Conservation (phyloP, 345 rosid species). For the Boechera retrofracta region DNA sequence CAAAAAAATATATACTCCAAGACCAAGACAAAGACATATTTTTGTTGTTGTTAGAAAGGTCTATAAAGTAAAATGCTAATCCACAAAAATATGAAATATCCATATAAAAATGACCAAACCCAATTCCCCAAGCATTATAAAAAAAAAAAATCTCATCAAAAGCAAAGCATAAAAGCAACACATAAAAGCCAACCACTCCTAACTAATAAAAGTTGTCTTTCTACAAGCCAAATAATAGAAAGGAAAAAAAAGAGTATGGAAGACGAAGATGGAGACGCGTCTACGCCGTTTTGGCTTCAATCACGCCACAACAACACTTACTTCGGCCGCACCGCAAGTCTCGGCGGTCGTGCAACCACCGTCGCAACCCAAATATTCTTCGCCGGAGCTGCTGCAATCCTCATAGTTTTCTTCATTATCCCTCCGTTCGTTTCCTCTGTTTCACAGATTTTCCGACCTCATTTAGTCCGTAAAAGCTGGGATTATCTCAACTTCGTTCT, state of each 20-base stretch:
- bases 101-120: constrained; percentile 11
- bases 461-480: constrained; percentile 73
- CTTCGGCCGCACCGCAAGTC: constrained; percentile 43
- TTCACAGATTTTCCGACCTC: constrained; percentile 65
- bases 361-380: constrained; percentile 48
- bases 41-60: constrained; percentile 18
- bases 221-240: not conserved
- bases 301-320: constrained; percentile 45
- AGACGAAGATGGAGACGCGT: constrained; percentile 51
- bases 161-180: constrained; percentile 41
- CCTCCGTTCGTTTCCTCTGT: constrained; percentile 60
- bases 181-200: constrained; percentile 34
- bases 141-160: not conserved
- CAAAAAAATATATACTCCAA: not conserved
- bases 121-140: constrained; percentile 15
- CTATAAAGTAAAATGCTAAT: constrained; percentile 1
- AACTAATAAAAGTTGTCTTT: constrained; percentile 8
- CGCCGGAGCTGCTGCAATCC: constrained; percentile 55
- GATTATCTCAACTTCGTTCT: constrained; percentile 72
- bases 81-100: not conserved
- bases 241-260: not conserved
- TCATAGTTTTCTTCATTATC: constrained; percentile 51
- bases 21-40: constrained; percentile 27
- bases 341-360: constrained; percentile 34
- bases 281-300: constrained; percentile 81